phyloP scores from a whole-genome alignment of 1,139 yeast species.

The Lodderomyces pseudojiufengensis region DNA sequence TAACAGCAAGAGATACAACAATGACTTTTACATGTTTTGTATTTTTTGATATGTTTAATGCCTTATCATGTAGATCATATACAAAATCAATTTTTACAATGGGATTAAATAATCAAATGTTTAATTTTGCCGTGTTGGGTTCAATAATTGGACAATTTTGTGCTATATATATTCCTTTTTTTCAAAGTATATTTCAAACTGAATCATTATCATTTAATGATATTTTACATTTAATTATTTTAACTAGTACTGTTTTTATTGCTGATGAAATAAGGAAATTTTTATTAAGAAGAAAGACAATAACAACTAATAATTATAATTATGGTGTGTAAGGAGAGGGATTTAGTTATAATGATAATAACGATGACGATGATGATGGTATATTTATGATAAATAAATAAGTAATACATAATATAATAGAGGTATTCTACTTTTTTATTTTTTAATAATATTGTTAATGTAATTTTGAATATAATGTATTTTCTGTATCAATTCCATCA shows the following conservation, averaged over 20 bases:
- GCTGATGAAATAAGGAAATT: slow-evolving; percentile 77
- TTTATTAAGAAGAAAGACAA: slow-evolving; percentile 10
- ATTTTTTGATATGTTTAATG: slow-evolving; percentile 92
- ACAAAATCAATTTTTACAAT: slow-evolving; percentile 76
- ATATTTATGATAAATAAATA: no score
- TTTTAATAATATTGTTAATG: no score
- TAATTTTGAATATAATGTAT: no score
- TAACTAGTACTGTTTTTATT: slow-evolving; percentile 79
- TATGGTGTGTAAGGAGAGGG: slow-evolving; percentile 10
- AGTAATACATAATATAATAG: no score
- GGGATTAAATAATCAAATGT: slow-evolving; percentile 80
- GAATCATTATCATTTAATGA: slow-evolving; percentile 77
- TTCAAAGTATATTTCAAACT: slow-evolving; percentile 89
- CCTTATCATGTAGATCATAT: slow-evolving; percentile 84
- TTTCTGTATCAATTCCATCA: no score
- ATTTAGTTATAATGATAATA: no score
- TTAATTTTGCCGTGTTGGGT: slow-evolving; percentile 88
- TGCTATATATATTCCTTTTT: slow-evolving; percentile 89
- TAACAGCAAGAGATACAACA: slow-evolving; percentile 95
- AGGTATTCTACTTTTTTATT: no score
- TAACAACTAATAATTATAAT: slow-evolving; percentile 12
- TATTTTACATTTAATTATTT: slow-evolving; percentile 52
- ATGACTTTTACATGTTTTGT: slow-evolving; percentile 98
- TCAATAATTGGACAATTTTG: slow-evolving; percentile 88
- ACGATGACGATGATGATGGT: no score